Evolutionary conservation across 305 asterid genomes (phyloP).

Genomic region (Fraxinus floribunda): DNA sequence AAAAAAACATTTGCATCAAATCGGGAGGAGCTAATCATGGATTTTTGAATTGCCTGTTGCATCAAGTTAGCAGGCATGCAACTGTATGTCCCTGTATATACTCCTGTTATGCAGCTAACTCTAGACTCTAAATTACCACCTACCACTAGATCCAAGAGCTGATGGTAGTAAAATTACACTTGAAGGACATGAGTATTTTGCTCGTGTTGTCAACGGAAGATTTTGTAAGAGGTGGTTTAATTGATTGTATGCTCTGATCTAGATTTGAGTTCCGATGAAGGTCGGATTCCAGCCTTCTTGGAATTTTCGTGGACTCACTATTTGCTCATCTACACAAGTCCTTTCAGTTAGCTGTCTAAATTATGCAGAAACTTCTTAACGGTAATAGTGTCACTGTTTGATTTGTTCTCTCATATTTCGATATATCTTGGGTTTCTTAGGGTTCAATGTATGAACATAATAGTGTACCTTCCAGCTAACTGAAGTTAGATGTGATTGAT

Average conservation of each 20-base stretch:
- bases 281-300: neutral
- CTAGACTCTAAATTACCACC: neutral
- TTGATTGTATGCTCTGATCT: neutral
- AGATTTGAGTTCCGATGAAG: neutral
- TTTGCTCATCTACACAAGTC: neutral
- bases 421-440: neutral
- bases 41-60: neutral
- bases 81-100: neutral
- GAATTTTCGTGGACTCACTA: neutral
- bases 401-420: neutral
- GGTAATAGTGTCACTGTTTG: neutral
- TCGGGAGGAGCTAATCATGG: neutral
- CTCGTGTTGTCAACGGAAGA: constrained; percentile 12
- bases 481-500: neutral
- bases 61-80: neutral
- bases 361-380: neutral
- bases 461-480: neutral
- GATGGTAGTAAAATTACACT: neutral
- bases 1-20: neutral
- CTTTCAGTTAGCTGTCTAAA: neutral
- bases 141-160: neutral
- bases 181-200: neutral
- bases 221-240: constrained; percentile 17
- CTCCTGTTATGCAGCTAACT: neutral
- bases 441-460: neutral